These are phyloP conservation scores for Tulasnella sp. DNA, from an alignment of 768 basidiomycete species.

Conservation along the genomic window DNA sequence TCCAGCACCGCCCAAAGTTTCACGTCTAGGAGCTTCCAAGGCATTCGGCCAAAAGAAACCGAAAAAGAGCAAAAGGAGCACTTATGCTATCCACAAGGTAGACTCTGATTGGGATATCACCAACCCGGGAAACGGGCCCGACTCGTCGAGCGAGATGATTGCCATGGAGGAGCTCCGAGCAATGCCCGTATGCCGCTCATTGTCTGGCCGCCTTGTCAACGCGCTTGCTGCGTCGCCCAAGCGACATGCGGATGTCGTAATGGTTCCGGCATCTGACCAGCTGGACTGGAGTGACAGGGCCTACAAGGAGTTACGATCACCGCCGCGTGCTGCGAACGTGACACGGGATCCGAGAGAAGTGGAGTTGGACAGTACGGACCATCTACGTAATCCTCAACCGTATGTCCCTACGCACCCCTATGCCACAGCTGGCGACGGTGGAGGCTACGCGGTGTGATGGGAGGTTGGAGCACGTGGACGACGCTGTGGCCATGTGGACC, in stretches of 20 bases:
- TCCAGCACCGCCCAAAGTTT: background rate
- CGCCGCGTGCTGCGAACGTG: background rate
- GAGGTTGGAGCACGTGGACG: background rate
- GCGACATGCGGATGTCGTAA: background rate
- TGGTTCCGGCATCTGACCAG: constrained; percentile 7
- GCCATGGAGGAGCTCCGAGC: constrained; percentile 7
- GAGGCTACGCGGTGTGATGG: background rate
- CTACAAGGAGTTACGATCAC: background rate
- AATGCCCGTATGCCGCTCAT: background rate
- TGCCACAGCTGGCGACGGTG: background rate
- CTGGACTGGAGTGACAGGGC: background rate
- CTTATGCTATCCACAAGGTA: background rate
- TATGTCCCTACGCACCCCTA: background rate
- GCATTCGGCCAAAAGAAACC: background rate
- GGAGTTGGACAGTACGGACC: constrained; percentile 2
- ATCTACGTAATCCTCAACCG: constrained; percentile 8
- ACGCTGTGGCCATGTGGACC: background rate
- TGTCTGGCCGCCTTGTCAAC: background rate
- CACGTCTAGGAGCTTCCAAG: background rate
- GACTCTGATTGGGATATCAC: constrained; percentile 7
- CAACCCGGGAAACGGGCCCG: background rate
- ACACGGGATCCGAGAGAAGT: background rate
- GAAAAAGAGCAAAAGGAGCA: background rate
- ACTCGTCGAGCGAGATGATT: constrained; percentile 9
- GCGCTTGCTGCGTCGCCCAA: background rate